phyloP scores from a whole-genome alignment of 768 basidiomycete genomes.

The Pilatotrama ljubarskyi region DNA sequence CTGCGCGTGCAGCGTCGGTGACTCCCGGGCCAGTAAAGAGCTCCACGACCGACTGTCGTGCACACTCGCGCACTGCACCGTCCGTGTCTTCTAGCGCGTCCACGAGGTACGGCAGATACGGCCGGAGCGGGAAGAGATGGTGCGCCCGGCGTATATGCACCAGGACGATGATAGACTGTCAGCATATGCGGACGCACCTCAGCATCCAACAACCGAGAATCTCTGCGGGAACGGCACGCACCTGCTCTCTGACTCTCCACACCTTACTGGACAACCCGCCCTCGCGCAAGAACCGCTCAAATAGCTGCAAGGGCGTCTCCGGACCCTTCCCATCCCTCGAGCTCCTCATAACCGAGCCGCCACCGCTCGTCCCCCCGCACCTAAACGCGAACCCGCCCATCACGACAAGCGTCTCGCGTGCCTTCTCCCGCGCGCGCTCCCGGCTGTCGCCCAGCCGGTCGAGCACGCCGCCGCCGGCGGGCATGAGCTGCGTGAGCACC shows the following conservation, averaged over 20 bases:
- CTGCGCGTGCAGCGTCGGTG: constrained; percentile 83
- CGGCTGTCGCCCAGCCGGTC: constrained; percentile 81
- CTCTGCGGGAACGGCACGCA: constrained; percentile 35
- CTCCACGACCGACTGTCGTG: constrained; percentile 76
- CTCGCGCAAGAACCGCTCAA: constrained; percentile 74
- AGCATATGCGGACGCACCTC: not conserved
- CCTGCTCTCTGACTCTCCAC: constrained; percentile 87
- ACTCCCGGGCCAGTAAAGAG: constrained; percentile 85
- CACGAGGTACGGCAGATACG: constrained; percentile 79
- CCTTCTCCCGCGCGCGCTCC: constrained; percentile 69
- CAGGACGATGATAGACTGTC: constrained; percentile 57
- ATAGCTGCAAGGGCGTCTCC: constrained; percentile 67
- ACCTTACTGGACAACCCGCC: constrained; percentile 77
- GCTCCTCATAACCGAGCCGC: constrained; percentile 43
- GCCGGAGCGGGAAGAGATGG: constrained; percentile 75
- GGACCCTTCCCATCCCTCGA: constrained; percentile 57
- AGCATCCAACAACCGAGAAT: not conserved
- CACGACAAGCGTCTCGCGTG: constrained; percentile 72
- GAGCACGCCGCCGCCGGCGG: constrained; percentile 67
- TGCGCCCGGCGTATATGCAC: constrained; percentile 73
- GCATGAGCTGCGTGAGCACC: constrained; percentile 65
- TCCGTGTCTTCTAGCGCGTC: constrained; percentile 90
- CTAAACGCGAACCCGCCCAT: constrained; percentile 75
- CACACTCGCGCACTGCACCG: constrained; percentile 83
- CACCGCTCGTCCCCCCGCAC: constrained; percentile 41